Conservation (phyloP, 148 eudicot genomes). For the Limonium bicolor region DNA sequence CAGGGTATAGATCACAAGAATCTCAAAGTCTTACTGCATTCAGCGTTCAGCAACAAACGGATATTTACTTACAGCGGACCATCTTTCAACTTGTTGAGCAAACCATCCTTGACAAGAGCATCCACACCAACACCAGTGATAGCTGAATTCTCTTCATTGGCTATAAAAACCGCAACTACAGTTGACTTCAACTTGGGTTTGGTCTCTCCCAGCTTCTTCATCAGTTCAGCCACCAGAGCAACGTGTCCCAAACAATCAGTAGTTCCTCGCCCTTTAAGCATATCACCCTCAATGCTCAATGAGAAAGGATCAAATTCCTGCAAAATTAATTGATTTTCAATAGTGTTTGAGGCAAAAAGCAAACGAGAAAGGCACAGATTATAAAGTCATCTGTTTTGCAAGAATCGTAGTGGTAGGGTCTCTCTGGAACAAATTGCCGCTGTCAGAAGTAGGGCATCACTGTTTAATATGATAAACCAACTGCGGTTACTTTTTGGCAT, state of each 20-base stretch:
- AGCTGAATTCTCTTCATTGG: slow-evolving; percentile 87
- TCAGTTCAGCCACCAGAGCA: slow-evolving; percentile 77
- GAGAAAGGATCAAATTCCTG: slow-evolving; percentile 97
- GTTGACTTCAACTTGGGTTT: slow-evolving; percentile 74
- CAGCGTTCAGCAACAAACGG: background rate
- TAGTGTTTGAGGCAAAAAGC: no score
- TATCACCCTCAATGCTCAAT: slow-evolving; percentile 80
- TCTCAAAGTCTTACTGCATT: no score
- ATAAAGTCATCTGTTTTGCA: no score
- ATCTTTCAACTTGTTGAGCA: slow-evolving; percentile 62
- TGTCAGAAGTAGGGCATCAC: no score
- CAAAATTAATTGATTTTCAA: no score
- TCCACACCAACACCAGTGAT: slow-evolving; percentile 96
- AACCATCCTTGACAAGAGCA: slow-evolving; percentile 72
- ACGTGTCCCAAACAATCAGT: slow-evolving; percentile 98
- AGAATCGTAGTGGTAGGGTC: no score
- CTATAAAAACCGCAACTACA: slow-evolving; percentile 94
- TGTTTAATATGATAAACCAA: no score
- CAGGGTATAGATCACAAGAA: no score
- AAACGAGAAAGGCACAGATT: no score
- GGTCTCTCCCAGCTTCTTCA: slow-evolving; percentile 77
- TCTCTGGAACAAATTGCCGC: no score
- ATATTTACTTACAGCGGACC: slow-evolving; percentile 78
- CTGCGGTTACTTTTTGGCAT: no score
- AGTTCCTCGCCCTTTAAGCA: slow-evolving; percentile 91